Base-by-base conservation (phyloP, 2,329 filamentous ascomycete species). In the Paraphoma chrysanthemicola region DNA sequence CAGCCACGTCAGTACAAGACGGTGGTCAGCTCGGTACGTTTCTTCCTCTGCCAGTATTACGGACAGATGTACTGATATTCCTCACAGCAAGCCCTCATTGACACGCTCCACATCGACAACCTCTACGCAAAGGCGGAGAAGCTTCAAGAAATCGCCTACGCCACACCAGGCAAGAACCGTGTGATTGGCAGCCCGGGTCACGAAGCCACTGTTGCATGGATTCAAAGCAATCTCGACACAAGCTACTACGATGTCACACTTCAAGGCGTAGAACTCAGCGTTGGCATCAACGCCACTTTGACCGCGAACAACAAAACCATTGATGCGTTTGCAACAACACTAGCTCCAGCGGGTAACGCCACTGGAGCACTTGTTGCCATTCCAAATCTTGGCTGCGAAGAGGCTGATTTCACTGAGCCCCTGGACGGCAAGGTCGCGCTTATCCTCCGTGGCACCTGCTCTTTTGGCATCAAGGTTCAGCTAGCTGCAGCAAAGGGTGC, bases 391-490 rank as follows among this genome's bases (percentile, higher is more conserved):
- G 75, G 74, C 2, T 77, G 75, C 51, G 64, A 73, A 44, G 69
- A 69, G 66, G 79, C 82, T 3, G 89, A 93, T 73, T 93, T 87
- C 69, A 85, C 89, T 1, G 68, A 79, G 3, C 76, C 79, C 1
- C 78, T 89, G 6, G 74, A 78, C 12, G 89, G 87, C 49, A 85
- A 86, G 54, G 88, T 95, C 54, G 90, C 89, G 10, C 81, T 94
- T 33, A 84, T 94, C 64, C 80, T 82, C 47, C 88, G 91, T 54
- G 91, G 91, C 50, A 82, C 78, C 1, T 95, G 91, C 70, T 67
- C 85, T 8, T 95, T 93, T 65, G 90, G 88, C 10, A 77, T 82
- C 57, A 95, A 95, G 79, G 89, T 90, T 0, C 82, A 82, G 45
- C 78, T 85, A 12, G 90, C 91, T 6, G 64, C 66, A 38, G 59